Conservation (phyloP, 2,329 filamentous ascomycete genomes). For the Aspergillus melleus region DNA sequence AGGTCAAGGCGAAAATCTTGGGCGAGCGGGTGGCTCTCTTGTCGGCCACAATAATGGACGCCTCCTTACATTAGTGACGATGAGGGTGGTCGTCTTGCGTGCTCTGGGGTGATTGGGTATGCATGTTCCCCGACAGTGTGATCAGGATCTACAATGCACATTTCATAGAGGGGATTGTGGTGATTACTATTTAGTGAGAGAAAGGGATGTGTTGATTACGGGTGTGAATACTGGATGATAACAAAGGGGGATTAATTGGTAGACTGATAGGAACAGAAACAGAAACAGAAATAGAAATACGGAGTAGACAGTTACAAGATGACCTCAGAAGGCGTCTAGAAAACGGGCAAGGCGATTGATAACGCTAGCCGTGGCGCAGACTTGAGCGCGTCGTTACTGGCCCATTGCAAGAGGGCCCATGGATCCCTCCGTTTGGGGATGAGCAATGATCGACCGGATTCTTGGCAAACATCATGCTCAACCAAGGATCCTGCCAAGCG, state of each 20-base stretch:
- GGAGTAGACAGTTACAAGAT: neutral
- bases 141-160: neutral
- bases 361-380: slow-evolving; percentile 1
- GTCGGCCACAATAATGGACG: slow-evolving; percentile 1
- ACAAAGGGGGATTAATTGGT: too few relatives aligned
- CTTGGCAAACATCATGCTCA: slow-evolving; percentile 18
- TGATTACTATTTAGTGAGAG: neutral
- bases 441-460: slow-evolving; percentile 8
- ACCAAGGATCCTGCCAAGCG: slow-evolving; percentile 10
- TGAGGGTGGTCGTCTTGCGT: neutral
- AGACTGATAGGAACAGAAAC: too few relatives aligned
- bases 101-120: neutral
- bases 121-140: neutral
- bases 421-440: neutral
- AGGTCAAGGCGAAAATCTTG: neutral
- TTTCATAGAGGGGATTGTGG: neutral
- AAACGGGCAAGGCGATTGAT: neutral
- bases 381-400: neutral
- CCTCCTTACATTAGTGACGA: slow-evolving; percentile 3
- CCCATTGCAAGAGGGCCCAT: neutral
- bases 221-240: neutral
- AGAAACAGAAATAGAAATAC: neutral
- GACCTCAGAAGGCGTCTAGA: neutral
- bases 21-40: neutral
- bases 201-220: neutral